These are phyloP conservation scores for Rhodotorula paludigena DNA, from an alignment of 768 basidiomycete species.

Conservation along the genomic window DNA sequence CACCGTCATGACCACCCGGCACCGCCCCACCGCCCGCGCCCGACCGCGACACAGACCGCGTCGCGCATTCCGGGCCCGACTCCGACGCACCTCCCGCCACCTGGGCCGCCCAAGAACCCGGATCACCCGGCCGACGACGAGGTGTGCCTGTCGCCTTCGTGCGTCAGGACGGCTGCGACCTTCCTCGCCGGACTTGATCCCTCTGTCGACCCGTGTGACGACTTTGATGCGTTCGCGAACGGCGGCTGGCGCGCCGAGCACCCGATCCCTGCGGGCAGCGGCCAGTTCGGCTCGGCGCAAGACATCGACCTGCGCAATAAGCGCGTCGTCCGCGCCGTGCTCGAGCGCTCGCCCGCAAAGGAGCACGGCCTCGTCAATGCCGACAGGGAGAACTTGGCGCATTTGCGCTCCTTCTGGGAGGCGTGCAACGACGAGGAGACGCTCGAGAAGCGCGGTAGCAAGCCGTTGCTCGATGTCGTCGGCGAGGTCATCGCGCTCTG, in stretches of 20 bases:
- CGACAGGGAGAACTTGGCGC: conserved; percentile 54
- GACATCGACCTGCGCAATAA: conserved; percentile 36
- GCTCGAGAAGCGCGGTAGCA: conserved; percentile 67
- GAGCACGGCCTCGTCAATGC: conserved; percentile 49
- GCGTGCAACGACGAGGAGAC: conserved; percentile 75
- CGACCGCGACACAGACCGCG: conserved; percentile 43
- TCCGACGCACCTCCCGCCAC: conserved; percentile 38
- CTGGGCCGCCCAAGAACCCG: conserved; percentile 48
- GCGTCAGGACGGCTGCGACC: conserved; percentile 73
- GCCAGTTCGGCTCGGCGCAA: conserved; percentile 43
- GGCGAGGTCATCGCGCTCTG: conserved; percentile 59
- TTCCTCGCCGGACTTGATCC: conserved; percentile 76
- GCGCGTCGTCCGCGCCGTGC: conserved; percentile 66
- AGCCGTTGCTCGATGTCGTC: conserved; percentile 66
- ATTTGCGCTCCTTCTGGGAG: conserved; percentile 58
- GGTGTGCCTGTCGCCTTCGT: conserved; percentile 68
- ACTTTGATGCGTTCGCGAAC: conserved; percentile 87
- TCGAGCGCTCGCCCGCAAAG: conserved; percentile 52
- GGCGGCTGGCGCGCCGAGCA: conserved; percentile 81
- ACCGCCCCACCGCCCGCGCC: neutral
- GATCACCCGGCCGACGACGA: too few relatives aligned
- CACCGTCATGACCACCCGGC: conserved; percentile 27
- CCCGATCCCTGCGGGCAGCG: conserved; percentile 81
- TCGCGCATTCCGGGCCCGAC: conserved; percentile 33
- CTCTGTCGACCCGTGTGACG: conserved; percentile 84